Conservation (phyloP, 2,329 filamentous ascomycete genomes). For the Phialophora expanda region DNA sequence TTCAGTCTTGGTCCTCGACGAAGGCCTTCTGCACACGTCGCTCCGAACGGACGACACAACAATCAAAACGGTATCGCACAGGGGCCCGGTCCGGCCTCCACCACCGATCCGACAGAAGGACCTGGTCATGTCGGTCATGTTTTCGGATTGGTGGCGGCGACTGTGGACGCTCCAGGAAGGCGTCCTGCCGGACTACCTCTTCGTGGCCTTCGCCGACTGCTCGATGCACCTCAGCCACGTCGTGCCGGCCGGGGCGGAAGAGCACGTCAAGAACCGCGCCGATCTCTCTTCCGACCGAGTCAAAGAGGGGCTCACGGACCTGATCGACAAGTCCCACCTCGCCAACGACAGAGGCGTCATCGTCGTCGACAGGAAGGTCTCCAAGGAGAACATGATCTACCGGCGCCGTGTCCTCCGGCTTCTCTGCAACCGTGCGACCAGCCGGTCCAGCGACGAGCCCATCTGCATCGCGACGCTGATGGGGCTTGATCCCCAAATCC, state of each 20-base stretch:
- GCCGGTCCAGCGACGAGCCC: neutral
- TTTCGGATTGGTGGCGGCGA: conserved; percentile 4
- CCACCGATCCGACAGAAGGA: neutral
- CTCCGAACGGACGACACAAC: neutral
- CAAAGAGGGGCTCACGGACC: neutral
- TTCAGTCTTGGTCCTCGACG: conserved; percentile 10
- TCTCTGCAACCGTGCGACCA: neutral
- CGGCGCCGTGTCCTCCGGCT: neutral
- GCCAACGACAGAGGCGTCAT: neutral
- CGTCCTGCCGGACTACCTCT: neutral
- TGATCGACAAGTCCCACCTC: neutral
- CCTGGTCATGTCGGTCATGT: neutral
- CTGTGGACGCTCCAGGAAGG: conserved; percentile 17
- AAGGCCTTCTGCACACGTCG: neutral
- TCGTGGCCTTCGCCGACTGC: neutral
- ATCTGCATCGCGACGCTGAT: neutral
- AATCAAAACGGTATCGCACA: neutral
- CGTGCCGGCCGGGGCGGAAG: conserved; percentile 1
- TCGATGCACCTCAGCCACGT: neutral
- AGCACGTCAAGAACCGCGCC: neutral
- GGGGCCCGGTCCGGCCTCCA: neutral
- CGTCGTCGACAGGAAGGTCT: neutral
- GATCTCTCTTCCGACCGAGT: neutral
- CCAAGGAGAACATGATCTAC: neutral
- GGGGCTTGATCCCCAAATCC: neutral